A percentile compares a stretch with the other conserved stretches of the same genome.
Conservation (phyloP, 2,329 filamentous ascomycete species). For the Fusarium caatingaense region DNA sequence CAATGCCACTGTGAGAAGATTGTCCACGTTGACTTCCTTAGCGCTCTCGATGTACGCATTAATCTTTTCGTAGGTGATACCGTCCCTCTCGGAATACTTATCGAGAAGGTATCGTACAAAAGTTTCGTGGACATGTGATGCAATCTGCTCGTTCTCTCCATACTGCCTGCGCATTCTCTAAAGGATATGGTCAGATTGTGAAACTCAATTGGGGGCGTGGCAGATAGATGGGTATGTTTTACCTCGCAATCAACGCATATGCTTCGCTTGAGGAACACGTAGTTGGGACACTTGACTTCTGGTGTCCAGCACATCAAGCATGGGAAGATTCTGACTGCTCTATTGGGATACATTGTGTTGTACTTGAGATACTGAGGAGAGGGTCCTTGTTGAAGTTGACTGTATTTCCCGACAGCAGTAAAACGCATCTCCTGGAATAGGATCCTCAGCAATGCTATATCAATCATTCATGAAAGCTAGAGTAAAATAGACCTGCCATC, state of each 20-base stretch:
- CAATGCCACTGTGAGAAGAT: conserved; percentile 36
- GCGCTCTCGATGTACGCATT: conserved; percentile 37
- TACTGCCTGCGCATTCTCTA: conserved; percentile 28
- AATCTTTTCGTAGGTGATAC: conserved; percentile 41
- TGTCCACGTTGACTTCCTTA: conserved; percentile 36
- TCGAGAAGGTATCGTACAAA: conserved; percentile 44
- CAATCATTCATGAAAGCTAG: background rate
- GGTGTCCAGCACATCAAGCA: conserved; percentile 41
- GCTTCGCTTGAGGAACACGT: conserved; percentile 42
- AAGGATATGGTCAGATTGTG: conserved; percentile 3
- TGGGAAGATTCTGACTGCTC: conserved; percentile 35
- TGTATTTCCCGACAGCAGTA: background rate
- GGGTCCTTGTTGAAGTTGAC: conserved; percentile 3
- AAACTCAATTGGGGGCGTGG: background rate
- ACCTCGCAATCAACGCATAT: conserved; percentile 43
- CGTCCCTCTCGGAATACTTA: conserved; percentile 37
- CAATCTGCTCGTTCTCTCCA: conserved; percentile 27
- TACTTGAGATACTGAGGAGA: background rate
- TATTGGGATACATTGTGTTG: conserved; percentile 31
- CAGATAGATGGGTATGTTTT: conserved; percentile 8
- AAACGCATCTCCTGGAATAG: background rate
- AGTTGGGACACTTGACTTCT: conserved; percentile 42
- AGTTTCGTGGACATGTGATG: conserved; percentile 40
- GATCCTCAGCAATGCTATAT: background rate
- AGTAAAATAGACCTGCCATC: background rate